Evolutionary conservation across 352 stramenopile genomes (phyloP).

Genomic region (Phytophthora parvispora): DNA sequence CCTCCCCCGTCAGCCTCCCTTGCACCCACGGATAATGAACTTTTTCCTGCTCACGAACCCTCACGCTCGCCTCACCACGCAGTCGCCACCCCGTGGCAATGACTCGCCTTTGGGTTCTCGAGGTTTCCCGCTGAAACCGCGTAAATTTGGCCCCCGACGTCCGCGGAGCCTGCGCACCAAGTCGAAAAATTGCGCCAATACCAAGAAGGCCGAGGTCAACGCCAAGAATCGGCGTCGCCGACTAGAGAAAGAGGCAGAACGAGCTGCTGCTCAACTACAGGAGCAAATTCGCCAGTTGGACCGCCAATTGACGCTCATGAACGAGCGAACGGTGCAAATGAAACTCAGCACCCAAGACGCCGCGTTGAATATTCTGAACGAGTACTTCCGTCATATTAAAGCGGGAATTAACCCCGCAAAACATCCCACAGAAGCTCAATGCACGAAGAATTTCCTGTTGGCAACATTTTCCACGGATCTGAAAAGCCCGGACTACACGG

Average conservation of each 20-base stretch:
- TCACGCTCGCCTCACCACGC: neutral
- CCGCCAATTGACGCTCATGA: neutral
- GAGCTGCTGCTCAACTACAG: neutral
- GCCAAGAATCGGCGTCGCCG: neutral
- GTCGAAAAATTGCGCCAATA: constrained; percentile 18
- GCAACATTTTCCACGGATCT: constrained; percentile 35
- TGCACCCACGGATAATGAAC: neutral
- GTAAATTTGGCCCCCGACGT: neutral
- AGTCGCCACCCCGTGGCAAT: neutral
- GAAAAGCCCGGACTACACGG: constrained; percentile 44
- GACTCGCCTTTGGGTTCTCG: neutral
- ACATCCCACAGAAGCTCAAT: neutral
- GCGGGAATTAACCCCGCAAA: constrained; percentile 23
- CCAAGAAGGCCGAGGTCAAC: constrained; percentile 5
- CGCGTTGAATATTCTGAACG: constrained; percentile 33
- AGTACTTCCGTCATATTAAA: constrained; percentile 38
- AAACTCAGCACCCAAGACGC: constrained; percentile 36
- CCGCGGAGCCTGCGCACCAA: neutral
- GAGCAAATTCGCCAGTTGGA: constrained; percentile 3
- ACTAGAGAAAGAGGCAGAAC: constrained; percentile 1
- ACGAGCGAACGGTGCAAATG: neutral
- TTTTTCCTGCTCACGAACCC: constrained; percentile 15
- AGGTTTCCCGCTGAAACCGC: neutral
- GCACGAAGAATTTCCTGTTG: constrained; percentile 30
- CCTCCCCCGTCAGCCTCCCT: too few relatives aligned